Conservation (phyloP, 495 filamentous ascomycete genomes). For the Platismatia glauca region DNA sequence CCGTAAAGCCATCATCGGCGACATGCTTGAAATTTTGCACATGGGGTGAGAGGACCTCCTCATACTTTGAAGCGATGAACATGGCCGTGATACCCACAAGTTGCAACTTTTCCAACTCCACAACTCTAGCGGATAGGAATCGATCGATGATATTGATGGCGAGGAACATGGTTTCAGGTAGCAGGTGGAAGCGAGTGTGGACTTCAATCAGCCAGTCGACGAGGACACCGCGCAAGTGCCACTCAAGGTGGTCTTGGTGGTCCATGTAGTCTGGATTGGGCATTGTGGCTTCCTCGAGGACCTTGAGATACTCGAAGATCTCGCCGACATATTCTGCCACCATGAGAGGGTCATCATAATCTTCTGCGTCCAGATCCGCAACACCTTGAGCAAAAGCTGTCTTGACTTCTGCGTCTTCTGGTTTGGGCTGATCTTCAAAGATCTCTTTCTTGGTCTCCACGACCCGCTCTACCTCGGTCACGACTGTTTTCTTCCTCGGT, state of each 20-base stretch:
- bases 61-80: conserved; percentile 98
- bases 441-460: conserved; percentile 23
- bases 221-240: conserved; percentile 96
- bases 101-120: conserved; percentile 89
- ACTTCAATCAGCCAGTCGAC: conserved; percentile 99
- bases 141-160: conserved; percentile 97
- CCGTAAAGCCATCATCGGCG: conserved; percentile 93
- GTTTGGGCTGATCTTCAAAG: conserved; percentile 26
- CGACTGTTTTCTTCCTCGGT: conserved; percentile 40
- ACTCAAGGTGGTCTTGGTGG: conserved; percentile 86
- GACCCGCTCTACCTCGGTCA: conserved; percentile 31
- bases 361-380: conserved; percentile 71
- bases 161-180: conserved; percentile 96
- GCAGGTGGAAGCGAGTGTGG: conserved; percentile 89
- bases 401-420: conserved; percentile 26
- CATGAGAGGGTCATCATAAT: conserved; percentile 90
- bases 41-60: conserved; percentile 94
- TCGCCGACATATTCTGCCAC: conserved; percentile 94
- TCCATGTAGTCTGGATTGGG: conserved; percentile 93
- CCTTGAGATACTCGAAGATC: conserved; percentile 92
- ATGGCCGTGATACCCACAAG: conserved; percentile 96
- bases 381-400: conserved; percentile 43
- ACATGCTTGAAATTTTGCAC: conserved; percentile 94
- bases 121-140: conserved; percentile 87
- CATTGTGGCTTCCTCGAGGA: conserved; percentile 72